These are phyloP conservation scores for Aspergillus jensenii DNA, from an alignment of 2,329 filamentous ascomycete genomes.

Conservation along the genomic window DNA sequence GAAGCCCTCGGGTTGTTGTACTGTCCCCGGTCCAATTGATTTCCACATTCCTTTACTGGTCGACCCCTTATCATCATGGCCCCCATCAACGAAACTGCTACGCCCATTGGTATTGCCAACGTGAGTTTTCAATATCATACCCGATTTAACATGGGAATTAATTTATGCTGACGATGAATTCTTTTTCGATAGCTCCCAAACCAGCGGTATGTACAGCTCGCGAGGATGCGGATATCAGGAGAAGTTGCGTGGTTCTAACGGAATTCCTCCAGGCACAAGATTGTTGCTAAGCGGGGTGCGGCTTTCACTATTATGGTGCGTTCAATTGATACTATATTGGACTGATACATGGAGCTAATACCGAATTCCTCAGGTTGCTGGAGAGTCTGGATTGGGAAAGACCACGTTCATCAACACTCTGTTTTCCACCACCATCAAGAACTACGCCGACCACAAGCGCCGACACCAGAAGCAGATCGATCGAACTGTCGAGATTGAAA, in stretches of 20 bases:
- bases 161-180: slow-evolving; percentile 32
- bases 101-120: slow-evolving; percentile 73
- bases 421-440: slow-evolving; percentile 99
- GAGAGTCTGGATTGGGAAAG: slow-evolving; percentile 97
- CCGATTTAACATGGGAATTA: background rate
- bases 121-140: slow-evolving; percentile 47
- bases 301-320: slow-evolving; percentile 98
- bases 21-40: slow-evolving; percentile 17
- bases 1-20: slow-evolving; percentile 9
- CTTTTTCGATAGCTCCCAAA: slow-evolving; percentile 59
- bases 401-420: slow-evolving; percentile 99
- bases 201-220: slow-evolving; percentile 58
- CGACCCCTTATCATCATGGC: slow-evolving; percentile 50
- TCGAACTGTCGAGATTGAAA: slow-evolving; percentile 99
- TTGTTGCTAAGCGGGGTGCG: slow-evolving; percentile 81
- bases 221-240: background rate
- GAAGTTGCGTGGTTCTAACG: slow-evolving; percentile 6
- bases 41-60: slow-evolving; percentile 11
- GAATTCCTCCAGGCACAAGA: slow-evolving; percentile 59
- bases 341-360: slow-evolving; percentile 20
- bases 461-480: slow-evolving; percentile 99
- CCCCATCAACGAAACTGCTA: slow-evolving; percentile 56
- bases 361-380: slow-evolving; percentile 70
- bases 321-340: slow-evolving; percentile 4
- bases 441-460: slow-evolving; percentile 99